A percentile compares a stretch with the other conserved stretches of the same genome.
These are phyloP conservation scores for Spraguea lophii DNA, from an alignment of 371 early-diverging fungal genomes.

Conservation along the genomic window DNA sequence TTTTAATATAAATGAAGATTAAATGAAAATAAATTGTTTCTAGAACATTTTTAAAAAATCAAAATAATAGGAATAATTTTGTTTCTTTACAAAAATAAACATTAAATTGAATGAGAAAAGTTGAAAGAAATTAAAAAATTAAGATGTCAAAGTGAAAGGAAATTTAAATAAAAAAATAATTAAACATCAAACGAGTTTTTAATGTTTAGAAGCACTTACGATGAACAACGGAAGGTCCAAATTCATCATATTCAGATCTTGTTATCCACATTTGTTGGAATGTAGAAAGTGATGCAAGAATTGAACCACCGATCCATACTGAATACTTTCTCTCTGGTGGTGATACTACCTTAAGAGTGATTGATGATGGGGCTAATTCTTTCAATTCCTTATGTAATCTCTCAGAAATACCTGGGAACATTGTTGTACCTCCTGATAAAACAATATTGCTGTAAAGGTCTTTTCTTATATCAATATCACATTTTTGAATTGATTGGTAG, in stretches of 20 bases:
- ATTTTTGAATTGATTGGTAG: slow-evolving; percentile 81
- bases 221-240: slow-evolving; percentile 45
- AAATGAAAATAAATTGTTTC: too few relatives aligned
- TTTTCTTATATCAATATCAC: slow-evolving; percentile 87
- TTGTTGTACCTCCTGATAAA: slow-evolving; percentile 61
- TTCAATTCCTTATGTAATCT: slow-evolving; percentile 91
- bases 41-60: too few relatives aligned
- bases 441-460: slow-evolving; percentile 83
- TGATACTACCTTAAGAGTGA: slow-evolving; percentile 97
- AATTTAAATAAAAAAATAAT: too few relatives aligned
- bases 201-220: slow-evolving; percentile 47
- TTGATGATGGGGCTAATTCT: slow-evolving; percentile 78
- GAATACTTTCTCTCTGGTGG: slow-evolving; percentile 99
- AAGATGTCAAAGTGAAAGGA: too few relatives aligned
- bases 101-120: too few relatives aligned
- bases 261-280: slow-evolving; percentile 94
- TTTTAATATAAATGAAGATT: too few relatives aligned
- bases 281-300: slow-evolving; percentile 88
- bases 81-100: too few relatives aligned
- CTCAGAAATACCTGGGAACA: slow-evolving; percentile 52
- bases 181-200: too few relatives aligned
- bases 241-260: slow-evolving; percentile 77
- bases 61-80: too few relatives aligned
- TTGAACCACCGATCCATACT: slow-evolving; percentile 99
- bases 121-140: too few relatives aligned